phyloP scores from a whole-genome alignment of 768 basidiomycete genomes.

The Leccinum broughii region DNA sequence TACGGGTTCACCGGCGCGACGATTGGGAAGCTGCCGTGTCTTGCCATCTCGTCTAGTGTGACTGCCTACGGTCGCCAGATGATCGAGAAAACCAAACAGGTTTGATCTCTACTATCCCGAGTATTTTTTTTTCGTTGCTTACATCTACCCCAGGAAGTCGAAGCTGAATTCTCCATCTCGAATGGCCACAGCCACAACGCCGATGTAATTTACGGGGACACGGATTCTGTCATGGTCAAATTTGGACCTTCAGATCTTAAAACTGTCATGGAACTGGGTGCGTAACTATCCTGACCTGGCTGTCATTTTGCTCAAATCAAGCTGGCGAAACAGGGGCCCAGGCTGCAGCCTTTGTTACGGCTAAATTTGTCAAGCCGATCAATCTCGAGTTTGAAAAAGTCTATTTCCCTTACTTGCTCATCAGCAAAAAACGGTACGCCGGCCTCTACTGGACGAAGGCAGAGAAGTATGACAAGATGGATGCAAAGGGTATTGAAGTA shows the following conservation, averaged over 20 bases:
- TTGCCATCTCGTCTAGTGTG: slow-evolving; percentile 92
- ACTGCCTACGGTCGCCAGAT: slow-evolving; percentile 98
- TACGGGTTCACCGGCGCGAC: slow-evolving; percentile 99
- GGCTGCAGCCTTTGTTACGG: slow-evolving; percentile 89
- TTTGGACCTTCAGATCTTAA: slow-evolving; percentile 89
- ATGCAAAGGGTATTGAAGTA: slow-evolving; percentile 98
- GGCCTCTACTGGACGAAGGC: slow-evolving; percentile 96
- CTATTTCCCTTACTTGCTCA: slow-evolving; percentile 96
- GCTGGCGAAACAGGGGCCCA: slow-evolving; percentile 62
- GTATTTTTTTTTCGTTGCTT: not conserved
- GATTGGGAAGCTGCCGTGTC: slow-evolving; percentile 93
- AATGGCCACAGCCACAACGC: slow-evolving; percentile 89
- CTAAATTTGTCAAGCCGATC: slow-evolving; percentile 92
- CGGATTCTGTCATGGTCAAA: slow-evolving; percentile 98
- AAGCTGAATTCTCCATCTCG: slow-evolving; percentile 78
- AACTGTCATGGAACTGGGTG: slow-evolving; percentile 89
- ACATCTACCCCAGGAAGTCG: slow-evolving; percentile 62
- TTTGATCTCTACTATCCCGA: slow-evolving; percentile 26
- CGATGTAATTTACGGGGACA: slow-evolving; percentile 97
- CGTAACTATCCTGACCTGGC: slow-evolving; percentile 20
- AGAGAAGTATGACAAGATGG: slow-evolving; percentile 99
- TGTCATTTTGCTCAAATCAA: not conserved
- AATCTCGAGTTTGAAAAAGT: slow-evolving; percentile 99
- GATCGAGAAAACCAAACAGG: slow-evolving; percentile 96
- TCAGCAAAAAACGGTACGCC: slow-evolving; percentile 98